phyloP scores from a whole-genome alignment of 768 basidiomycete species.

The Termitomyces eurrhizus region DNA sequence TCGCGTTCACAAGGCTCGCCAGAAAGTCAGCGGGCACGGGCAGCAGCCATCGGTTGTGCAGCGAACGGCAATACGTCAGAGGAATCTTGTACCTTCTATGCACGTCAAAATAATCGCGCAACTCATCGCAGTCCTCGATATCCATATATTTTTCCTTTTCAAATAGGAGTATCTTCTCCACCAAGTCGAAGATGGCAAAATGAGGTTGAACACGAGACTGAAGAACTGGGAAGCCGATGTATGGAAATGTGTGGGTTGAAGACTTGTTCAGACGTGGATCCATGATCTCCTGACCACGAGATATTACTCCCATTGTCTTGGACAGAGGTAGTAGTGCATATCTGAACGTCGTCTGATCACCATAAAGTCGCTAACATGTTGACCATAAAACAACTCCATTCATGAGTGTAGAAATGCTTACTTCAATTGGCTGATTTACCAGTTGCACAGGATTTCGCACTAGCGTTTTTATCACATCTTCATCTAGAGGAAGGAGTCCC shows the following conservation, averaged over 20 bases:
- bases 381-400: background rate
- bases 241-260: background rate
- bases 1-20: background rate
- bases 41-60: background rate
- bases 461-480: background rate
- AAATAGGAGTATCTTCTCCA: background rate
- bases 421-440: background rate
- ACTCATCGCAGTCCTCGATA: background rate
- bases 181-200: background rate
- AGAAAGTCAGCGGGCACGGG: background rate
- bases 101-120: background rate
- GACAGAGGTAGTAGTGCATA: background rate
- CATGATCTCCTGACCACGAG: background rate
- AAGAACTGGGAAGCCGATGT: background rate
- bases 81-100: background rate
- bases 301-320: background rate
- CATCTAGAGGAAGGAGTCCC: background rate
- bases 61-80: background rate
- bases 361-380: background rate
- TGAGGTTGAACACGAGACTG: background rate
- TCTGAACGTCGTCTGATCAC: background rate
- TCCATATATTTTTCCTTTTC: background rate
- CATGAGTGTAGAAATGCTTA: background rate
- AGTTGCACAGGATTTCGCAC: background rate
- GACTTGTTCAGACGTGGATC: background rate